A percentile compares a stretch with the other conserved stretches of the same genome.
Conservation (phyloP, 2,329 filamentous ascomycete species). For the Aspergillus pseudoglaucus region DNA sequence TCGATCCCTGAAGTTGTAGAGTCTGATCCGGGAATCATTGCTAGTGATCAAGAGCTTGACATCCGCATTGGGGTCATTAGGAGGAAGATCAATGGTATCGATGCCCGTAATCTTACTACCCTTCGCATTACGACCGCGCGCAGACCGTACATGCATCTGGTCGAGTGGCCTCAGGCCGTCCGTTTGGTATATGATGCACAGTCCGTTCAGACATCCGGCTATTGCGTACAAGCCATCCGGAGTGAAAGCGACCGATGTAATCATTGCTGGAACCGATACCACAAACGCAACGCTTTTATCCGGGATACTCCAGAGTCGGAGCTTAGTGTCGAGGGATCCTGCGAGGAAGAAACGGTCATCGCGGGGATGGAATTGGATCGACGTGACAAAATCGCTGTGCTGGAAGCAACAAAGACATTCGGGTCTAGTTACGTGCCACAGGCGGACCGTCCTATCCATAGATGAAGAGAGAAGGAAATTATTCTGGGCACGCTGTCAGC, state of each 20-base stretch:
- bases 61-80: conserved; percentile 54
- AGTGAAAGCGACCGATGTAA: conserved; percentile 89
- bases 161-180: conserved; percentile 77
- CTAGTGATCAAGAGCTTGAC: conserved; percentile 85
- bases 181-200: conserved; percentile 88
- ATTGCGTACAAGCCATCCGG: conserved; percentile 87
- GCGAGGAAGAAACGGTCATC: conserved; percentile 97
- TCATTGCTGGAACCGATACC: conserved; percentile 71
- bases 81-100: conserved; percentile 60
- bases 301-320: conserved; percentile 93
- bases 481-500: conserved; percentile 48
- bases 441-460: conserved; percentile 92
- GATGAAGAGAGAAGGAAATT: conserved; percentile 93
- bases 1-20: conserved; percentile 85
- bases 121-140: conserved; percentile 85
- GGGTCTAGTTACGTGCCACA: conserved; percentile 82
- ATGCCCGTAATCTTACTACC: conserved; percentile 98
- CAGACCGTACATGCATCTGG: conserved; percentile 89
- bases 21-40: conserved; percentile 84
- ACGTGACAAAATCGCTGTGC: conserved; percentile 91
- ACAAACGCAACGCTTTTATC: conserved; percentile 89
- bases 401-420: conserved; percentile 93
- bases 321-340: conserved; percentile 79
- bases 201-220: conserved; percentile 75
- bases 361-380: conserved; percentile 85